Conservation (phyloP, 352 stramenopile genomes). For the Phytopythium chamaehyphon region DNA sequence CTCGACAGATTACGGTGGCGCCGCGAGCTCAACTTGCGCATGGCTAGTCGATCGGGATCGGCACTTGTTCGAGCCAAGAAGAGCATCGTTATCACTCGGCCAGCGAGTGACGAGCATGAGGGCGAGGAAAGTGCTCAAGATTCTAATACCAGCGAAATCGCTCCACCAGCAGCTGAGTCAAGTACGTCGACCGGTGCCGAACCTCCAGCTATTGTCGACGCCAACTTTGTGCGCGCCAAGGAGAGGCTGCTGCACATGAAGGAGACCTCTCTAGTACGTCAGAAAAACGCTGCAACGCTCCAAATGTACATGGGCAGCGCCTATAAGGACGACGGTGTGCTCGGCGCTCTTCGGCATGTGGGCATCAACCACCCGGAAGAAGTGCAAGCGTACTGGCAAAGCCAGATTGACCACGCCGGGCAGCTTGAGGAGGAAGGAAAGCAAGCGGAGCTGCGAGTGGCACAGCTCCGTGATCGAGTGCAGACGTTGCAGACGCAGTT, state of each 20-base stretch:
- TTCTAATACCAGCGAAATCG: background rate
- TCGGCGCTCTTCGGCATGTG: conserved; percentile 67
- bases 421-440: conserved; percentile 67
- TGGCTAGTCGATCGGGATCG: conserved; percentile 21
- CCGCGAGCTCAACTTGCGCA: conserved; percentile 53
- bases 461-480: conserved; percentile 55
- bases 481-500: conserved; percentile 53
- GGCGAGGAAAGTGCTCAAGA: background rate
- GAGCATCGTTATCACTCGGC: background rate
- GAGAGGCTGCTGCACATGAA: conserved; percentile 79
- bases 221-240: conserved; percentile 56
- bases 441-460: conserved; percentile 51
- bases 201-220: conserved; percentile 11
- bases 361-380: conserved; percentile 78
- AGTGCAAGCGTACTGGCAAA: conserved; percentile 70
- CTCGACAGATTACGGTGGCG: conserved; percentile 64
- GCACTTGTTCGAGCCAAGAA: conserved; percentile 7
- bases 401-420: conserved; percentile 66
- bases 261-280: conserved; percentile 47
- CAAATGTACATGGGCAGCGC: conserved; percentile 67
- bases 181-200: background rate
- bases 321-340: conserved; percentile 70
- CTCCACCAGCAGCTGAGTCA: background rate
- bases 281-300: conserved; percentile 55
- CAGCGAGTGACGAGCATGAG: background rate